phyloP scores from a whole-genome alignment of 2,329 filamentous ascomycete genomes.

The Scytalidium sp. region DNA sequence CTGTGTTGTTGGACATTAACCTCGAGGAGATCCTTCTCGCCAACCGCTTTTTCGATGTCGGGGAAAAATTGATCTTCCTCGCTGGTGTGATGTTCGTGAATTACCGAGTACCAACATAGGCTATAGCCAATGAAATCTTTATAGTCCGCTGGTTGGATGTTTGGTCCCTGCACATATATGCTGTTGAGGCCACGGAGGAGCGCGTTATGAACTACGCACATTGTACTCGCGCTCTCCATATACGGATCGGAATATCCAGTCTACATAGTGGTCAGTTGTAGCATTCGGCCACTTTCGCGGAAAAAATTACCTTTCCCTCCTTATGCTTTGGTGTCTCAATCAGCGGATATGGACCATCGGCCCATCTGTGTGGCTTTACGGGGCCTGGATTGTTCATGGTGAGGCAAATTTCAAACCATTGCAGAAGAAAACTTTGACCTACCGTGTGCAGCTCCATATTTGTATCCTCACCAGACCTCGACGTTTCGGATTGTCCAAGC shows the following conservation, averaged over 20 bases:
- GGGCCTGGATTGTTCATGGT: slow-evolving; percentile 6
- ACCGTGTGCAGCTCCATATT: slow-evolving; percentile 3
- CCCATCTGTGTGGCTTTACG: slow-evolving; percentile 2
- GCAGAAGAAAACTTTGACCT: not conserved
- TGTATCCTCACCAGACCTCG: slow-evolving; percentile 1
- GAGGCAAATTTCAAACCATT: not conserved
- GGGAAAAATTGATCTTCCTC: not conserved
- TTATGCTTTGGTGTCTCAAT: slow-evolving; percentile 10
- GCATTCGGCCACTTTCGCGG: not conserved
- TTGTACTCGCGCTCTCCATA: slow-evolving; percentile 58
- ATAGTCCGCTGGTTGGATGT: slow-evolving; percentile 12
- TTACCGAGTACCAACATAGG: not conserved
- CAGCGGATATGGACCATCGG: slow-evolving; percentile 9
- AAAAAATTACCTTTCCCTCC: slow-evolving; percentile 5
- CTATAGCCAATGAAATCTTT: slow-evolving; percentile 3
- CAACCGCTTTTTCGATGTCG: not conserved
- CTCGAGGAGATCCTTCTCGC: not conserved
- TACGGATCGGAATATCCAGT: slow-evolving; percentile 36
- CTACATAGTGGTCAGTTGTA: not conserved
- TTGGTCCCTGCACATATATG: slow-evolving; percentile 31
- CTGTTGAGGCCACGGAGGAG: slow-evolving; percentile 7
- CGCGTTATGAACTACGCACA: slow-evolving; percentile 59
- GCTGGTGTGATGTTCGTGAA: not conserved
- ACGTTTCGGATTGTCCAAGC: slow-evolving; percentile 1
- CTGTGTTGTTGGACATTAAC: not conserved